Conservation (phyloP, 1,139 yeast species). For the Blastobotrys ciferrii region DNA sequence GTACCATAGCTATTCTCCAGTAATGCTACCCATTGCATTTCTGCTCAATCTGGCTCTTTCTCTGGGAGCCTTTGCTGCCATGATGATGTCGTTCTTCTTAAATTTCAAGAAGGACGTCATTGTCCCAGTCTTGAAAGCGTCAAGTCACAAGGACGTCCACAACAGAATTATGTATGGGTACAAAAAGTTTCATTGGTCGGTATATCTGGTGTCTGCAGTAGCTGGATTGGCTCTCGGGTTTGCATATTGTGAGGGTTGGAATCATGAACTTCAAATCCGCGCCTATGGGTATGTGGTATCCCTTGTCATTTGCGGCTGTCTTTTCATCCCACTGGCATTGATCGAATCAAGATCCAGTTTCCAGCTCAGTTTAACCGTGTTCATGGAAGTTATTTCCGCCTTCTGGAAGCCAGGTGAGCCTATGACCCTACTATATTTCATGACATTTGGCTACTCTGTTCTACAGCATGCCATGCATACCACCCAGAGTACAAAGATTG, state of each 20-base stretch:
- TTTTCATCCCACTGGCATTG: slow-evolving; percentile 51
- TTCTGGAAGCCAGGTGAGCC: slow-evolving; percentile 64
- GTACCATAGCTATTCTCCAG: slow-evolving; percentile 43
- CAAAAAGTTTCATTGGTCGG: slow-evolving; percentile 65
- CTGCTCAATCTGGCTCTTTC: slow-evolving; percentile 42
- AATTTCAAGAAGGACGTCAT: too few relatives aligned
- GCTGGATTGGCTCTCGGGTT: slow-evolving; percentile 50
- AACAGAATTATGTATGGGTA: slow-evolving; percentile 48
- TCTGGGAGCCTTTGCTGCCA: slow-evolving; percentile 34
- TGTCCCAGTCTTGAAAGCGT: too few relatives aligned
- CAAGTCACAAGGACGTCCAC: slow-evolving; percentile 48
- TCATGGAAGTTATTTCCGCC: slow-evolving; percentile 56
- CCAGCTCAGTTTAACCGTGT: slow-evolving; percentile 53
- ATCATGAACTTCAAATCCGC: too few relatives aligned
- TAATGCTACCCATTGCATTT: slow-evolving; percentile 47
- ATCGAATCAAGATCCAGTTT: slow-evolving; percentile 52
- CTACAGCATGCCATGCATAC: slow-evolving; percentile 62
- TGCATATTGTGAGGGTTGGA: slow-evolving; percentile 48
- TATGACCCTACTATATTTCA: slow-evolving; percentile 54
- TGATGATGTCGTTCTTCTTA: too few relatives aligned
- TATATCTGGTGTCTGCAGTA: slow-evolving; percentile 48
- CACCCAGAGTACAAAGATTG: slow-evolving; percentile 55
- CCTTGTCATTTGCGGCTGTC: slow-evolving; percentile 52
- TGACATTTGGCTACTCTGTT: slow-evolving; percentile 58
- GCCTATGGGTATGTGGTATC: slow-evolving; percentile 57